These are phyloP conservation scores for Boletus speciosus DNA, from an alignment of 768 basidiomycete species.

Conservation along the genomic window DNA sequence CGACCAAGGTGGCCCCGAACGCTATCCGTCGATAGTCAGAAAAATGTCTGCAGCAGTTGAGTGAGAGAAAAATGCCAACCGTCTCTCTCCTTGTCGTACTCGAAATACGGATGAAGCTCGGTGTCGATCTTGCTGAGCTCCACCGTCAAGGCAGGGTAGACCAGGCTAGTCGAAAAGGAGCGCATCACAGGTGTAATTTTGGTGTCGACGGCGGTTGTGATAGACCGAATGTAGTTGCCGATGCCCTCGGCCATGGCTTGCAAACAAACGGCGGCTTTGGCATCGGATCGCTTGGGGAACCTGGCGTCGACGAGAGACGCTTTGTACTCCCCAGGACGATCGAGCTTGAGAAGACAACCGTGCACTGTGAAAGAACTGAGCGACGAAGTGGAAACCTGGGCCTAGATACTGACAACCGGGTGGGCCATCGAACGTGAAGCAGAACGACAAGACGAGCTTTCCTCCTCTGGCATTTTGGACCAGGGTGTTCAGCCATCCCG, in stretches of 20 bases:
- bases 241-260: constrained; percentile 63
- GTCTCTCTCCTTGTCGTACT: constrained; percentile 44
- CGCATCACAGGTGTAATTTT: constrained; percentile 46
- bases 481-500: constrained; percentile 49
- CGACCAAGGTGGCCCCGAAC: constrained; percentile 48
- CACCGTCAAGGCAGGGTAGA: constrained; percentile 43
- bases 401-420: constrained; percentile 42
- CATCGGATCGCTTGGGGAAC: constrained; percentile 59
- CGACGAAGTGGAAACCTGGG: neutral
- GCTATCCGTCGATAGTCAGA: constrained; percentile 36
- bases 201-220: constrained; percentile 41
- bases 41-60: neutral
- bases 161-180: constrained; percentile 40
- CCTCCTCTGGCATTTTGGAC: constrained; percentile 53
- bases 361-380: constrained; percentile 40
- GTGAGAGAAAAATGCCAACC: constrained; percentile 36
- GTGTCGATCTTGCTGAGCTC: constrained; percentile 45
- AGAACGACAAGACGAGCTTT: constrained; percentile 40
- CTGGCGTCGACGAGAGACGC: constrained; percentile 63
- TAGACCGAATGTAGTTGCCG: constrained; percentile 50
- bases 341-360: constrained; percentile 60
- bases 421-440: constrained; percentile 41
- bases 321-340: constrained; percentile 47
- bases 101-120: constrained; percentile 38
- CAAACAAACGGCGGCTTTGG: constrained; percentile 66